A percentile compares a stretch with the other conserved stretches of the same genome.
phyloP scores from a whole-genome alignment of 768 basidiomycete genomes.

The Naematelia aurantialba region DNA sequence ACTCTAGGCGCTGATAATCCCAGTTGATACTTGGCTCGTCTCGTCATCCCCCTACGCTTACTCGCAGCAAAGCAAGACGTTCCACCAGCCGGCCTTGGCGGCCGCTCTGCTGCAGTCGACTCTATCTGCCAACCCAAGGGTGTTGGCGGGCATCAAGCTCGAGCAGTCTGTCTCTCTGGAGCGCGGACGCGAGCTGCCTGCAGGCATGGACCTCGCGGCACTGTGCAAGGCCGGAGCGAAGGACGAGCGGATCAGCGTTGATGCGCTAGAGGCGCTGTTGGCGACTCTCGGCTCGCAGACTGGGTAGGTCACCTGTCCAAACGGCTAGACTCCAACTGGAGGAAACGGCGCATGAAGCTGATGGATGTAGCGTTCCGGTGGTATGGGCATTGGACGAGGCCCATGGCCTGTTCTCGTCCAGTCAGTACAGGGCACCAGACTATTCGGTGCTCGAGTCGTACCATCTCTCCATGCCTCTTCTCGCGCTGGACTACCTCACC shows the following conservation, averaged over 20 bases:
- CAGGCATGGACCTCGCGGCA: conserved; percentile 52
- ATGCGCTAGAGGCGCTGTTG: conserved; percentile 61
- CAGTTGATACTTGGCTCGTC: conserved; percentile 65
- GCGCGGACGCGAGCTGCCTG: conserved; percentile 11
- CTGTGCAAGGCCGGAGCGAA: conserved; percentile 62
- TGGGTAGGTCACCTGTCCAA: conserved; percentile 53
- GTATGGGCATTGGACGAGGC: conserved; percentile 83
- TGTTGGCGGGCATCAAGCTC: conserved; percentile 44
- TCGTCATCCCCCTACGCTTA: conserved; percentile 70
- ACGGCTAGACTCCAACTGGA: background rate
- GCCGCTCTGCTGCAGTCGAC: conserved; percentile 64
- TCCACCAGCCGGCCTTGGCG: conserved; percentile 66
- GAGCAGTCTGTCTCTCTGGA: conserved; percentile 17
- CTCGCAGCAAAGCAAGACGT: conserved; percentile 70
- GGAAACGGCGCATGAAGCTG: background rate
- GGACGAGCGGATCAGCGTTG: conserved; percentile 57
- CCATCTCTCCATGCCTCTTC: conserved; percentile 72
- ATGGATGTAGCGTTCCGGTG: conserved; percentile 62
- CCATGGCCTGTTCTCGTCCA: conserved; percentile 68
- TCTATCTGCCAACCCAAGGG: conserved; percentile 58
- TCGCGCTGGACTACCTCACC: conserved; percentile 73
- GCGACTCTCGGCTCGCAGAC: conserved; percentile 63
- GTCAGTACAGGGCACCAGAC: conserved; percentile 69
- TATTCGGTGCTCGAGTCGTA: conserved; percentile 67
- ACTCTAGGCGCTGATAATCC: background rate